Percentiles rank a stretch among this genome's conserved stretches.
phyloP scores from a whole-genome alignment of 2,329 filamentous ascomycete genomes.

The Epichloe coenophiala region DNA sequence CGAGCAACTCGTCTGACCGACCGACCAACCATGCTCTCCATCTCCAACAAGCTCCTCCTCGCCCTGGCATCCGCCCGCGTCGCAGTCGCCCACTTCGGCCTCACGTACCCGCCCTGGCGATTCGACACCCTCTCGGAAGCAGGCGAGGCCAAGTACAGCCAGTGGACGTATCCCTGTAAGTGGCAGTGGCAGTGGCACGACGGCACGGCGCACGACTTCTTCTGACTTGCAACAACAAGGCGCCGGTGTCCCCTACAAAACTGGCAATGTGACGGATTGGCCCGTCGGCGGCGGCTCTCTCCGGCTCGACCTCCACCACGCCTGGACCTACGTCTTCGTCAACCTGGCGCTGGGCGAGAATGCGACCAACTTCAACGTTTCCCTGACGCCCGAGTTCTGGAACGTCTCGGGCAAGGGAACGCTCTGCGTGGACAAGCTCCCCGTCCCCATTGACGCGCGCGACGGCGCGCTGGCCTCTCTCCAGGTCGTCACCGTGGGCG shows the following conservation, averaged over 20 bases:
- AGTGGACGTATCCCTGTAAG: constrained; percentile 40
- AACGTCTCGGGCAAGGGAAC: constrained; percentile 46
- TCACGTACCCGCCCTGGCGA: constrained; percentile 35
- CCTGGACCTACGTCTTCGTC: constrained; percentile 38
- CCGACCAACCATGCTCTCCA: constrained; percentile 11
- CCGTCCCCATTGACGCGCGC: constrained; percentile 37
- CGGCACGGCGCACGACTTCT: not conserved
- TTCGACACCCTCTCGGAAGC: constrained; percentile 29
- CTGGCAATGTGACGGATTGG: constrained; percentile 38
- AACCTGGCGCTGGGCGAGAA: constrained; percentile 38
- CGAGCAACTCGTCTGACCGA: too few species aligned
- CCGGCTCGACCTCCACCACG: constrained; percentile 35
- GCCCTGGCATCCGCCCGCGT: constrained; percentile 22
- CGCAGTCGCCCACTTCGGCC: constrained; percentile 33
- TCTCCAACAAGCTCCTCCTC: constrained; percentile 16
- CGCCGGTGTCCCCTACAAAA: constrained; percentile 30
- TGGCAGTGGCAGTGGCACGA: not conserved
- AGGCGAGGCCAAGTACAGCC: constrained; percentile 27
- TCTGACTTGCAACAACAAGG: constrained; percentile 18
- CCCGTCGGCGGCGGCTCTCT: constrained; percentile 33
- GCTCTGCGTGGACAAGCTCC: constrained; percentile 51
- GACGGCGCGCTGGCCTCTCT: constrained; percentile 53
- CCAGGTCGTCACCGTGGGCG: constrained; percentile 54
- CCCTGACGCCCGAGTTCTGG: constrained; percentile 47
- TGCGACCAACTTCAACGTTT: constrained; percentile 53